Conservation (phyloP, 225 moss, liverwort and hornwort species). For the Neckera pumila region DNA sequence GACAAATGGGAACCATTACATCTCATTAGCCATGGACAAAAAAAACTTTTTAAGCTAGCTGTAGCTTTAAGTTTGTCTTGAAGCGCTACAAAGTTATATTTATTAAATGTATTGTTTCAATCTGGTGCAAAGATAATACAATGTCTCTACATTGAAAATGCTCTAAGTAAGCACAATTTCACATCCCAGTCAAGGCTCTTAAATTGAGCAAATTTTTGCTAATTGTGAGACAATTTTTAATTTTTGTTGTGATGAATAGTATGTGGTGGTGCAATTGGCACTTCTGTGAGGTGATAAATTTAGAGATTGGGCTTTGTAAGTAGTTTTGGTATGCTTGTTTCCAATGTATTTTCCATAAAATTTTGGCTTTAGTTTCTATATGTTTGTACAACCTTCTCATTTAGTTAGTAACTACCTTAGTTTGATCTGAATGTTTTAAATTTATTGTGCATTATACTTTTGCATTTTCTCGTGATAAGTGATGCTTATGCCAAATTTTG, state of each 20-base stretch:
- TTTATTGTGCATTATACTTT: too few species aligned
- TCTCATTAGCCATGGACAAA: fast-evolving
- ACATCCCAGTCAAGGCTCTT: neutral
- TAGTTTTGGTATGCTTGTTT: too few species aligned
- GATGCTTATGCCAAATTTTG: too few species aligned
- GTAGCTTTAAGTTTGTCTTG: neutral
- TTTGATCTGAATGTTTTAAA: too few species aligned
- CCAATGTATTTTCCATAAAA: too few species aligned
- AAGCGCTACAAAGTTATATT: fast-evolving
- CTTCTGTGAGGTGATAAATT: too few species aligned
- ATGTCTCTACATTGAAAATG: fast-evolving
- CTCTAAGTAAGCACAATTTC: neutral
- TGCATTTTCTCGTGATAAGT: too few species aligned
- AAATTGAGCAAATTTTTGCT: neutral
- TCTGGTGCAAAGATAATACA: fast-evolving
- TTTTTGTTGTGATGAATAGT: neutral
- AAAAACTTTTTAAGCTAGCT: neutral
- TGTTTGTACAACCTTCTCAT: too few species aligned
- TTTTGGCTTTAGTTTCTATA: too few species aligned
- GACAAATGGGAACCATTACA: neutral
- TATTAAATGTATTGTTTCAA: fast-evolving
- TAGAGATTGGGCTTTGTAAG: too few species aligned
- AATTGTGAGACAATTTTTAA: neutral
- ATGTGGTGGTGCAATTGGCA: too few species aligned
- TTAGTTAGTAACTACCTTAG: too few species aligned